Evolutionary conservation across 495 filamentous ascomycete genomes (phyloP), one percentile per base, ranked within the genome.

Genomic region (Penicillium goetzii): DNA sequence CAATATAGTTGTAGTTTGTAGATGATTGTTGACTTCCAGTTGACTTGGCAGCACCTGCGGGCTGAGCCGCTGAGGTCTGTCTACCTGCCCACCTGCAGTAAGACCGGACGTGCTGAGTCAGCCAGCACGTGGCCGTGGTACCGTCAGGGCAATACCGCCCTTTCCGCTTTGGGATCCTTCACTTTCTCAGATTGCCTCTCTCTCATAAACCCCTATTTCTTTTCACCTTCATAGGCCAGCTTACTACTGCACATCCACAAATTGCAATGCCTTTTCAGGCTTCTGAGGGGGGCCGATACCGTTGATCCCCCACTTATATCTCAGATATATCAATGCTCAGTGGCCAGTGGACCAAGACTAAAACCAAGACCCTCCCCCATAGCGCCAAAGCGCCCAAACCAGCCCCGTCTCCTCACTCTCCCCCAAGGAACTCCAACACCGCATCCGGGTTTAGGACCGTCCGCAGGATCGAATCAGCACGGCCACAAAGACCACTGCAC

Each of bases 391-490:
- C 30, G 5, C 30, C 30, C 30, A 32, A 32, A 32, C 30, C 30
- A 32, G 30, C 30, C 6, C 30, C 30, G 30, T 4, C 32, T n/a
- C n/a, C n/a, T n/a, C n/a, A n/a, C n/a, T n/a, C 32, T 34, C 52
- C 30, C 30, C 52, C 52, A 55, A 36, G 32, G 30, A 55, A 9
- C 50, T 40, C 50, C 28, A 4, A 30, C 40, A 49, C 59, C 56
- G 65, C 65, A 67, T 67, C 14, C 60, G 61, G 65, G 50, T 52
- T 59, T 38, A 17, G 32, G 21, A 53, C 11, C 14, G 47, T 45
- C 47, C 14, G 2, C 25, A 32, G 0, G 45, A 60, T 63, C 67
- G 52, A 69, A 66, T 69, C 63, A 69, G 57, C 45, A 23, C 21
- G 10, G n/a, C 23, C 15, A 49, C 51, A 58, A 59, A 38, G 52